phyloP scores from a whole-genome alignment of 1,139 yeast species.

The Fermentozyma sake region DNA sequence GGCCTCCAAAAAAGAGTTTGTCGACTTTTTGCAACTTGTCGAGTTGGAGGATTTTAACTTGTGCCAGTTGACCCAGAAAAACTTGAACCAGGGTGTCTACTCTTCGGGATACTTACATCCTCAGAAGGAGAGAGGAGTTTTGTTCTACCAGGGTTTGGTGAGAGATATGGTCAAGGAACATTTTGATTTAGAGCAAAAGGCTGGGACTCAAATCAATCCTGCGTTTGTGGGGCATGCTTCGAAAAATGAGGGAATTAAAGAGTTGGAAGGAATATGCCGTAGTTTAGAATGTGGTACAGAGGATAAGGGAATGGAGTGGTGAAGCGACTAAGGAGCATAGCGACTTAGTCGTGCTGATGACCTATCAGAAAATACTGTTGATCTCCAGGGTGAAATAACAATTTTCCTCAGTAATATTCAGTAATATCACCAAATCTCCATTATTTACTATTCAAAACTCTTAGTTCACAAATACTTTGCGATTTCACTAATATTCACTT shows the following conservation, averaged over 20 bases:
- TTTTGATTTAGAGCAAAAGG: conserved; percentile 38
- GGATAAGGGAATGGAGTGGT: conserved; percentile 9
- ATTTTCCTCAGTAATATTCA: too few relatives aligned
- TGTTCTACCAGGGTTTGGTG: conserved; percentile 53
- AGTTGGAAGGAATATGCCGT: conserved; percentile 47
- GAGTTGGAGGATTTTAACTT: conserved; percentile 58
- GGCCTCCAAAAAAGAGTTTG: conserved; percentile 52
- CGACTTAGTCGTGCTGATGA: too few relatives aligned
- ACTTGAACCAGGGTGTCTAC: conserved; percentile 56
- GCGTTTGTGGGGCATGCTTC: conserved; percentile 41
- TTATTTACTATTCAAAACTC: too few relatives aligned
- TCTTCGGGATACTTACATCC: conserved; percentile 58
- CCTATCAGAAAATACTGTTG: too few relatives aligned
- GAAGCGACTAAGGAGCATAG: too few relatives aligned
- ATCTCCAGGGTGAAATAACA: too few relatives aligned
- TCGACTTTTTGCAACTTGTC: conserved; percentile 57
- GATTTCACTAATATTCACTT: too few relatives aligned
- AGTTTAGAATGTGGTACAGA: conserved; percentile 39
- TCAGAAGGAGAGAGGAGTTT: conserved; percentile 53
- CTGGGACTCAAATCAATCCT: conserved; percentile 47
- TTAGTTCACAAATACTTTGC: too few relatives aligned
- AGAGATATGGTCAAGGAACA: conserved; percentile 56
- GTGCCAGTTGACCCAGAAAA: conserved; percentile 55
- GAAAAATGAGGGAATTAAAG: conserved; percentile 39
- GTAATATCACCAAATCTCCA: too few relatives aligned